These are phyloP conservation scores for Thraustochytrium sp. DNA, from an alignment of 352 stramenopile genomes.

Conservation along the genomic window DNA sequence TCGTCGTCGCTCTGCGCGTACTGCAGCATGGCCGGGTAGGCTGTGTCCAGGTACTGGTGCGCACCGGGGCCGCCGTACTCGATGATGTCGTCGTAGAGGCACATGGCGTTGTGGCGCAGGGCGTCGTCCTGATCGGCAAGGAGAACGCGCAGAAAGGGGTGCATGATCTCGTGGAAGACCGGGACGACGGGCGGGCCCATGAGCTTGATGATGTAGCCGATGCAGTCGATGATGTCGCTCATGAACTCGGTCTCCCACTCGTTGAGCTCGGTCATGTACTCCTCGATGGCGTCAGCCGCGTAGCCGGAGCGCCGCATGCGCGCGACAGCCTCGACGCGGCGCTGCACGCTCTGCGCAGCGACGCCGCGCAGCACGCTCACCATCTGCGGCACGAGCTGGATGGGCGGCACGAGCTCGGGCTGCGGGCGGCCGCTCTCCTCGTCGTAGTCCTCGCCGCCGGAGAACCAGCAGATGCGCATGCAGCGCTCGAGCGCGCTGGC, in stretches of 20 bases:
- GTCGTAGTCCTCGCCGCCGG: background rate
- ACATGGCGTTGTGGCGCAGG: slow-evolving; percentile 27
- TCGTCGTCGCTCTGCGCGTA: background rate
- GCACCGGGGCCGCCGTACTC: background rate
- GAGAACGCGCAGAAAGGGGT: background rate
- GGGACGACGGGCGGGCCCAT: background rate
- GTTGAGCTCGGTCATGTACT: slow-evolving; percentile 21
- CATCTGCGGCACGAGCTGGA: slow-evolving; percentile 3
- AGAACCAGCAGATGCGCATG: slow-evolving; percentile 41
- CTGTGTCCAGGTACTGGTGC: background rate
- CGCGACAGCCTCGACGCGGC: background rate
- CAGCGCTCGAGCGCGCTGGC: slow-evolving; percentile 24
- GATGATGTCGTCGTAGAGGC: slow-evolving; percentile 32
- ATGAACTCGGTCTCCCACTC: background rate
- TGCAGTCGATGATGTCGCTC: slow-evolving; percentile 28
- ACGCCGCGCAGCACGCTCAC: slow-evolving; percentile 20
- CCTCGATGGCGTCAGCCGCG: background rate
- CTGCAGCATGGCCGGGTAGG: slow-evolving; percentile 13
- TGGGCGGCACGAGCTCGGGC: background rate
- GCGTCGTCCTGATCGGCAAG: slow-evolving; percentile 2
- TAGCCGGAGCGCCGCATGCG: background rate
- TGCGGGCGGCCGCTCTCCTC: background rate
- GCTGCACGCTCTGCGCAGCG: background rate
- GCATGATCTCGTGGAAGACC: slow-evolving; percentile 20
- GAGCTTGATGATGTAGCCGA: slow-evolving; percentile 34